A percentile compares a stretch with the other conserved stretches of the same genome.
Conservation (phyloP, 2,329 filamentous ascomycete genomes). For the Cadophora malorum region DNA sequence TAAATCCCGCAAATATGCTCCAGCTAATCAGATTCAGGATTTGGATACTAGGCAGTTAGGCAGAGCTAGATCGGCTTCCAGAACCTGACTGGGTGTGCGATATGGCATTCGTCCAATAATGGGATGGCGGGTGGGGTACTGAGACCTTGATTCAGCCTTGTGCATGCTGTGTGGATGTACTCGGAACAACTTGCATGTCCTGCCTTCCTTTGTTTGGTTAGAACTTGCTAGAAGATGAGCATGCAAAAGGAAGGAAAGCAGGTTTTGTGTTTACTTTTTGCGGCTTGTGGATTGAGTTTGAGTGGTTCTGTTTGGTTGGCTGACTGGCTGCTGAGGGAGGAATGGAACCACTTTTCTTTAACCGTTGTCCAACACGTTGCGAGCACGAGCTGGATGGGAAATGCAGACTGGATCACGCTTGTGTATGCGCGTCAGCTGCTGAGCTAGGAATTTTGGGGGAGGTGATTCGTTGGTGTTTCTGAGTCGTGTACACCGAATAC, state of each 20-base stretch:
- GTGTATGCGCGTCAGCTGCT: slow-evolving; percentile 13
- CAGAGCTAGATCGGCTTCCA: neutral
- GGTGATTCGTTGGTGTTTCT: neutral
- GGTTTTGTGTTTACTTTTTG: neutral
- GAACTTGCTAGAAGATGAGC: neutral
- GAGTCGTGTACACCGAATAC: neutral
- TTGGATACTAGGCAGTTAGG: neutral
- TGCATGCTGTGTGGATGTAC: neutral
- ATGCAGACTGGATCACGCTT: neutral
- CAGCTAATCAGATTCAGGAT: neutral
- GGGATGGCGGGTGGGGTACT: neutral
- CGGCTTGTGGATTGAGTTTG: neutral
- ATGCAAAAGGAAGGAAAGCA: neutral
- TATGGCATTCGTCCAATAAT: slow-evolving; percentile 1
- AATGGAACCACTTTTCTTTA: neutral
- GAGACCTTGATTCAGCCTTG: slow-evolving; percentile 15
- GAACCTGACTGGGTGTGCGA: neutral
- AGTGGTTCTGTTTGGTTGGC: neutral
- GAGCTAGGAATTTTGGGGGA: neutral
- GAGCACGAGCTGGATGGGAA: neutral
- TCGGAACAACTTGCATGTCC: slow-evolving; percentile 7
- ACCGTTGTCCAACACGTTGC: slow-evolving; percentile 13
- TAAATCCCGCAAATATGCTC: slow-evolving; percentile 5
- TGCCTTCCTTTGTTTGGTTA: neutral
- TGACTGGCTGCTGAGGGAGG: neutral